phyloP scores from a whole-genome alignment of 2,329 filamentous ascomycete genomes.

The Phoma herbarum region DNA sequence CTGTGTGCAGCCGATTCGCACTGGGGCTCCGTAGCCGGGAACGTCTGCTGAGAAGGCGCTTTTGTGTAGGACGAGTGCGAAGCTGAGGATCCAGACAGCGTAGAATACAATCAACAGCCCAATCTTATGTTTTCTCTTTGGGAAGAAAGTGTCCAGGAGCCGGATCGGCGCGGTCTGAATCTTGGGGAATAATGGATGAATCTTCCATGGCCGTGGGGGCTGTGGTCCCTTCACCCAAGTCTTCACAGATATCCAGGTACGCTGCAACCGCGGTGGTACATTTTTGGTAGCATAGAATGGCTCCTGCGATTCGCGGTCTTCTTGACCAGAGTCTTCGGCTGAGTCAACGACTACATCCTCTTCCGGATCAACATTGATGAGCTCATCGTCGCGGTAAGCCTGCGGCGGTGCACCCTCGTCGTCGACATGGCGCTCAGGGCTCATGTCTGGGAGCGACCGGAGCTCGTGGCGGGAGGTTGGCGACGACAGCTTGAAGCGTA shows the following conservation, averaged over 20 bases:
- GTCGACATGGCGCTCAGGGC: conserved; percentile 29
- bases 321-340: conserved; percentile 45
- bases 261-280: conserved; percentile 64
- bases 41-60: conserved; percentile 69
- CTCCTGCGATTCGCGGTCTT: conserved; percentile 31
- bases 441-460: conserved; percentile 39
- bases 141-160: conserved; percentile 69
- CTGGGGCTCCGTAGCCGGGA: conserved; percentile 71
- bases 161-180: conserved; percentile 73
- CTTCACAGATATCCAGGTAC: conserved; percentile 49
- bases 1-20: conserved; percentile 71
- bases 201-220: conserved; percentile 59
- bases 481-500: conserved; percentile 36
- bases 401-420: conserved; percentile 42
- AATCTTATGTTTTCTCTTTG: conserved; percentile 66
- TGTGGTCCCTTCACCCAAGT: conserved; percentile 61
- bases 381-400: conserved; percentile 45
- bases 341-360: conserved; percentile 38
- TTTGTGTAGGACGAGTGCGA: conserved; percentile 72
- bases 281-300: conserved; percentile 40
- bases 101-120: conserved; percentile 68
- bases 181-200: conserved; percentile 66
- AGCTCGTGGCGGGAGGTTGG: conserved; percentile 47
- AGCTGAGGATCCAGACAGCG: conserved; percentile 73
- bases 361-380: conserved; percentile 35